Base-by-base conservation (phyloP, 2,329 filamentous ascomycete species). In the Lizonia empirigonia region DNA sequence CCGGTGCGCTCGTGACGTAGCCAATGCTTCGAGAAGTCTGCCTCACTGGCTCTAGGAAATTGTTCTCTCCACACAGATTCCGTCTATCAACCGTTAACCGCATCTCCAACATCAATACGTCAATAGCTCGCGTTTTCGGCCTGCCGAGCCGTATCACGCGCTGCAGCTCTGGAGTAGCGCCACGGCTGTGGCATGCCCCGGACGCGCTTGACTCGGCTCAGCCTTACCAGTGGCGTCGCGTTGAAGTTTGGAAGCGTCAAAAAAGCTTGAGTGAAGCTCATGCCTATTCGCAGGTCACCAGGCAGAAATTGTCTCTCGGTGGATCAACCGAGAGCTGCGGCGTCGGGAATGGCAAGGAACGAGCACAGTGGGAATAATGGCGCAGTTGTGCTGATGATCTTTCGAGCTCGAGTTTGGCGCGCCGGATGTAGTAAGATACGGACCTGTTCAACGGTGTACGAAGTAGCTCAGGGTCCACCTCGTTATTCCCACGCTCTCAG, bases 1-100 rank as follows among this genome's bases (percentile, higher is more conserved):
- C 50, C 39, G 40, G 47, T 55, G 44, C 40, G 47, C 56, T 61
- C 52, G 61, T 65, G 62, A 64, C 59, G 58, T 64, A 53, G 38
- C 30, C 26, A 47, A 32, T 23, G 34, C 27, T 42, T 44, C 24
- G 26, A 29, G 27, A 42, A n/a, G 26, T 47, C 49, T 42, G 49
- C 44, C 42, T 42, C 26, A 38, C 36, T 46, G 49, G 33, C 33
- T 42, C 36, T n/a, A 47, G 18, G 10, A 47, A 42, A 19, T 38
- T 19, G n/a, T 7, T 29, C 33, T 33, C 20, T 52, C 49, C 49
- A 47, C 8, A 47, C 49, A 38, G 8, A 44, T 24, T 9, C 27
- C 33, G 32, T 37, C 9, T 33, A 34, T 26, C 20, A 36, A 15
- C 33, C 33, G 33, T 33, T 52, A 22, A 27, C 33, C 42, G 49